Evolutionary conservation across 352 stramenopile genomes (phyloP), one percentile per base, ranked within the genome.

Genomic region (Globisporangium sylvaticum): DNA sequence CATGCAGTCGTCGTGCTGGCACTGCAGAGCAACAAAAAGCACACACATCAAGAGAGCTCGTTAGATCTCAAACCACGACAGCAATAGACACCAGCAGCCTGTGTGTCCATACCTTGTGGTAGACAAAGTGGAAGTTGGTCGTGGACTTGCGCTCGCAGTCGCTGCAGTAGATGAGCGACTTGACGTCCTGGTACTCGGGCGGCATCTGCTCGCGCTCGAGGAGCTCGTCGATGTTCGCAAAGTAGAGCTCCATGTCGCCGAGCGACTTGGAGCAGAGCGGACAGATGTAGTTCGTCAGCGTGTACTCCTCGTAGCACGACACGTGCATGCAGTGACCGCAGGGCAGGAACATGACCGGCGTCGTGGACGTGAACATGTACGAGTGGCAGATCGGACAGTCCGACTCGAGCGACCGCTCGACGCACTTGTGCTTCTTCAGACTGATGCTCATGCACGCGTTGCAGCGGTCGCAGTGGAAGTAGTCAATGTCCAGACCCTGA

Each of bases 401-500:
- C 1, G 91, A 97, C 75, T 99, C 93, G 29, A 99, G 81, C 46
- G 91, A 95, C 63, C 96, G 92, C 67, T 97, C 92, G 60, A 98
- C 96, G 58, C 96, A 99, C 62, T 97, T 96, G 78, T 98, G 95
- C 54, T 90, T 84, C 68, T 93, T 92, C 27, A 95, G 69, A 10
- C 79, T 94, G 66, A 93, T 87, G 68, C 89, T 97, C 73, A 99
- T 98, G 75, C 97, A 99, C 8, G 96, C 95, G 76, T 99, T 99
- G 80, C 97, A 99, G 0, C 90, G 86, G 83, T 99, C 98, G 74
- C 97, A 99, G 77, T 99, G 97, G 60, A 97, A 96, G 76, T 98
- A 99, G 77, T 99, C 97, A 64, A 98, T 97, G 27, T 97, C 94
- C 24, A 98, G 80, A 20, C 96, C 95, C 74, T 89, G 59, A 1